A percentile compares a stretch with the other conserved stretches of the same genome.
Evolutionary conservation across 345 rosid species (phyloP).

Genomic region (Citrus medica): DNA sequence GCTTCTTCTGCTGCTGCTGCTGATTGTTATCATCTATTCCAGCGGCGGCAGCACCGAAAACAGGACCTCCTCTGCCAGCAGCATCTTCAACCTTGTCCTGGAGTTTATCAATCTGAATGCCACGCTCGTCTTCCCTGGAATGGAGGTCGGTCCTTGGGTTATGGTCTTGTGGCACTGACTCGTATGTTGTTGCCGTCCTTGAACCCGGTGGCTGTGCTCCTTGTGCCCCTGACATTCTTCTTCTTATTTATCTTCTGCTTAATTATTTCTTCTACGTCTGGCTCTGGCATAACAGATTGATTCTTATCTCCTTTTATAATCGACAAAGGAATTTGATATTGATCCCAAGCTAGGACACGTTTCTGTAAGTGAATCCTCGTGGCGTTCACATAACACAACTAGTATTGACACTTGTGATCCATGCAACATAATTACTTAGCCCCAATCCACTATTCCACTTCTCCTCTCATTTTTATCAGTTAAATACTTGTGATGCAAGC

Average conservation of each 20-base stretch:
- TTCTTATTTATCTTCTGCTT: too few species aligned
- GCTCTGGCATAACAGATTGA: neutral
- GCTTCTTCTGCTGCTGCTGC: neutral
- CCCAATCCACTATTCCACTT: neutral
- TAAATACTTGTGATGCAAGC: neutral
- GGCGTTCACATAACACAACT: neutral
- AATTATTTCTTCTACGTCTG: neutral
- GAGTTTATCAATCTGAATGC: conserved; percentile 34
- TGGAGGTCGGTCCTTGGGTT: conserved; percentile 28
- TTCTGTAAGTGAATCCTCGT: neutral
- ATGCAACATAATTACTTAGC: neutral
- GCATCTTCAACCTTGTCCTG: conserved; percentile 49
- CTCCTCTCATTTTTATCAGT: neutral
- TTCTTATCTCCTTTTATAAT: neutral
- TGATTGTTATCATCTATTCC: conserved; percentile 29
- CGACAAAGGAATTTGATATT: neutral
- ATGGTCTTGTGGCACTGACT: conserved; percentile 36
- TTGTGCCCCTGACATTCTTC: conserved; percentile 54
- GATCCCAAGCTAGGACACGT: neutral
- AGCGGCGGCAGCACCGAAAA: conserved; percentile 30
- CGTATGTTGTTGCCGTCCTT: conserved; percentile 44
- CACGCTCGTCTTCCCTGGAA: conserved; percentile 38
- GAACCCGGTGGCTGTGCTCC: conserved; percentile 56
- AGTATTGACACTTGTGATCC: neutral
- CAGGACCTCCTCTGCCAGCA: conserved; percentile 44